Percentiles rank a stretch among this genome's conserved stretches.
Conservation (phyloP, 2,329 filamentous ascomycete genomes). For the Exserohilum rostratum region DNA sequence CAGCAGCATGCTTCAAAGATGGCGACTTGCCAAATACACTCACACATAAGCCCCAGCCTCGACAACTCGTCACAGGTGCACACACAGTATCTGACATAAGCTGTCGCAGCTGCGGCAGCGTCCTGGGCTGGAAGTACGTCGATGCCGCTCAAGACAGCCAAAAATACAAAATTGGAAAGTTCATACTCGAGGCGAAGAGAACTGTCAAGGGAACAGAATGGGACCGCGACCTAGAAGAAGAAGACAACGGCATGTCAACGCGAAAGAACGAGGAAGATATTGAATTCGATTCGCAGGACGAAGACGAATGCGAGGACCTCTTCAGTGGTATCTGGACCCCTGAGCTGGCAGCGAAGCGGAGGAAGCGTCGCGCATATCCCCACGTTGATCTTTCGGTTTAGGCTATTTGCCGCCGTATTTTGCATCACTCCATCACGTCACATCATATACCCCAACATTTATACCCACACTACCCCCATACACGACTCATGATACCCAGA, state of each 20-base stretch:
- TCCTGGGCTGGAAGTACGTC: constrained; percentile 70
- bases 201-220: constrained; percentile 59
- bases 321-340: constrained; percentile 68
- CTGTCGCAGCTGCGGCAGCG: constrained; percentile 61
- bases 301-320: constrained; percentile 70
- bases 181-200: constrained; percentile 66
- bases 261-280: constrained; percentile 44
- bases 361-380: constrained; percentile 16
- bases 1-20: constrained; percentile 19
- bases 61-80: constrained; percentile 66
- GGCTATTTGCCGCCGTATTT: background rate
- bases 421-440: background rate
- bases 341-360: constrained; percentile 55
- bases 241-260: constrained; percentile 15
- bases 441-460: background rate
- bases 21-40: constrained; percentile 63
- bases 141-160: constrained; percentile 66
- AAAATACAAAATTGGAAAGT: constrained; percentile 70
- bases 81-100: constrained; percentile 67
- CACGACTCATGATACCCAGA: constrained; percentile 1
- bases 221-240: constrained; percentile 51
- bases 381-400: constrained; percentile 1
- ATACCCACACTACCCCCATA: background rate
- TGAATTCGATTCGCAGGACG: constrained; percentile 69
- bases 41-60: constrained; percentile 61